phyloP scores from a whole-genome alignment of 1,284 basidiomycete species.

The Wallemia hederae region DNA sequence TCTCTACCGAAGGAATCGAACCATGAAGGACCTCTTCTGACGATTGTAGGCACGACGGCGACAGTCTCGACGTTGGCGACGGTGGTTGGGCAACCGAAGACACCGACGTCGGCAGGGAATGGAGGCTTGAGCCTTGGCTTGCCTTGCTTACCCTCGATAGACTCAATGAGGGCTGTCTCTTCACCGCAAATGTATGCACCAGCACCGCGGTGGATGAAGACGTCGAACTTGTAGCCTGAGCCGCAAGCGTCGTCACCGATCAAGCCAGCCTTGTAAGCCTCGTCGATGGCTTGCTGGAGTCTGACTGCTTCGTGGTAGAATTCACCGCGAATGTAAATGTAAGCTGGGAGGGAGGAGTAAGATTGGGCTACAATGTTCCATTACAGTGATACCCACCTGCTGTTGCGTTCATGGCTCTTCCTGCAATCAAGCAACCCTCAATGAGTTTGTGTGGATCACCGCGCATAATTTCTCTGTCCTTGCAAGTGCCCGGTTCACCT shows the following conservation, averaged over 20 bases:
- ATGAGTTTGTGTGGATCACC: constrained; percentile 95
- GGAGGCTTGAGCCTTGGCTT: constrained; percentile 97
- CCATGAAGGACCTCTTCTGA: constrained; percentile 68
- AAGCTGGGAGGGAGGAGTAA: constrained; percentile 24
- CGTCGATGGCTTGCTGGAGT: constrained; percentile 76
- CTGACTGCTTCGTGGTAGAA: constrained; percentile 86
- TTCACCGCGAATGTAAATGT: constrained; percentile 97
- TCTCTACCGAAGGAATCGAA: constrained; percentile 76
- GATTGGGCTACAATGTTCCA: background rate
- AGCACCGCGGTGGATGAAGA: constrained; percentile 87
- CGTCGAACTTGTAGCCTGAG: constrained; percentile 76
- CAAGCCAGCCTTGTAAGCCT: constrained; percentile 75
- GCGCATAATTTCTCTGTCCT: constrained; percentile 90
- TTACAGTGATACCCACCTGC: constrained; percentile 21
- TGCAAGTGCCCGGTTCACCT: constrained; percentile 96
- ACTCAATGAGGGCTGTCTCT: constrained; percentile 93
- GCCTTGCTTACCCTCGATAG: constrained; percentile 84
- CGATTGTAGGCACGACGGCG: constrained; percentile 87
- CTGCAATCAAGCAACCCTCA: constrained; percentile 89
- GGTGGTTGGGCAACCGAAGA: constrained; percentile 88
- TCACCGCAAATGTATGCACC: constrained; percentile 98
- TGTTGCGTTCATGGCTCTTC: constrained; percentile 89
- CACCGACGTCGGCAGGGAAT: constrained; percentile 89
- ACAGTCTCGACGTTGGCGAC: constrained; percentile 98
- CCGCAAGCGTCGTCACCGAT: constrained; percentile 80